These are phyloP conservation scores for Cinnamomum chago DNA, from an alignment of 164 flowering plant species.

Conservation along the genomic window DNA sequence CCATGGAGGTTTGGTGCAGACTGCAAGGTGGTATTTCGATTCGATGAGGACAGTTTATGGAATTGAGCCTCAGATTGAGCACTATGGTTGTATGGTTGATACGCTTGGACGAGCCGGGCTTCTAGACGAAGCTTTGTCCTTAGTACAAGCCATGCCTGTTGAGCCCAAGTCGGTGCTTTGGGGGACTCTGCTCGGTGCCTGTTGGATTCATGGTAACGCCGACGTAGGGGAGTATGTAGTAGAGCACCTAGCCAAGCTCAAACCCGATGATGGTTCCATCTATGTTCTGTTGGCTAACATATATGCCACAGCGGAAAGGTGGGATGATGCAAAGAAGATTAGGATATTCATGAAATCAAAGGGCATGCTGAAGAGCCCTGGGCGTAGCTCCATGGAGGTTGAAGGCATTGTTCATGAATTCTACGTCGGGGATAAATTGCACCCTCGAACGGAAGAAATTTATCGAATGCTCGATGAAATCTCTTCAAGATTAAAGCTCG, in stretches of 20 bases:
- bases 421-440: constrained; percentile 7
- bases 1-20: constrained; percentile 15
- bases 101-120: constrained; percentile 14
- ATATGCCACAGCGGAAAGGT: constrained; percentile 11
- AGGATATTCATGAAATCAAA: constrained; percentile 10
- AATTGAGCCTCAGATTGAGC: constrained; percentile 16
- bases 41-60: background rate
- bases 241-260: constrained; percentile 5
- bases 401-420: constrained; percentile 4
- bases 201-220: constrained; percentile 13
- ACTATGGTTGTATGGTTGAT: constrained; percentile 19
- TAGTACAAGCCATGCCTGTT: constrained; percentile 9
- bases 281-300: constrained; percentile 9
- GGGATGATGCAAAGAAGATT: constrained; percentile 14
- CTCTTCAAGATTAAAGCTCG: constrained; percentile 7
- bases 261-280: constrained; percentile 11
- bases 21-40: constrained; percentile 9
- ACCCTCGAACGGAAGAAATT: constrained; percentile 5
- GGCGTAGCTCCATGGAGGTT: constrained; percentile 11
- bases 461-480: constrained; percentile 5
- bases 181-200: constrained; percentile 14
- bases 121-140: constrained; percentile 7
- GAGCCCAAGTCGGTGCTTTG: constrained; percentile 9
- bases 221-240: constrained; percentile 1
- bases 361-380: constrained; percentile 15